A percentile compares a stretch with the other conserved stretches of the same genome.
Evolutionary conservation across 768 basidiomycete genomes (phyloP).

Genomic region (Phallus indusiatus): DNA sequence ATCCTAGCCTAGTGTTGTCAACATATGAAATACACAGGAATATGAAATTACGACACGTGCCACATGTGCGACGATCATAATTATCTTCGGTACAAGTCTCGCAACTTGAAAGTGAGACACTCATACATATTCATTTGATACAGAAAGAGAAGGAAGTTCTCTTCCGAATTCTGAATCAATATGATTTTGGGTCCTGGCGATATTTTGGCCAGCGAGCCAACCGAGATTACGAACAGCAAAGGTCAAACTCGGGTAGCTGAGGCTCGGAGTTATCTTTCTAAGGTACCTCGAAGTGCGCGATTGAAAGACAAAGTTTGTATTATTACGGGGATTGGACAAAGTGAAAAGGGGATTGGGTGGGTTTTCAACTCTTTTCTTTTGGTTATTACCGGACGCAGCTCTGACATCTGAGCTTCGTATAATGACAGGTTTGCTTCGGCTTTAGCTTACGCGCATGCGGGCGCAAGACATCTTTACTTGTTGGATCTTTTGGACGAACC

Average conservation of each 20-base stretch:
- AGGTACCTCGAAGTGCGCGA: conserved; percentile 40
- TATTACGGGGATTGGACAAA: conserved; percentile 77
- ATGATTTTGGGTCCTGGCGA: not conserved
- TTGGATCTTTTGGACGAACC: conserved; percentile 61
- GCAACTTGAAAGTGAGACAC: no score
- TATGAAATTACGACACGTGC: no score
- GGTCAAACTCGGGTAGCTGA: conserved; percentile 44
- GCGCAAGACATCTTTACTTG: conserved; percentile 69
- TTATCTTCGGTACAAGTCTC: no score
- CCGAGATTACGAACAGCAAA: not conserved
- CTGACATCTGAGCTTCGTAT: no score
- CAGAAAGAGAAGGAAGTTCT: no score
- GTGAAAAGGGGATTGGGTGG: conserved; percentile 83
- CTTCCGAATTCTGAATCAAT: not conserved
- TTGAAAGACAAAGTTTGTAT: conserved; percentile 76
- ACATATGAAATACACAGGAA: no score
- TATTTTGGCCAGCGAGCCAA: not conserved
- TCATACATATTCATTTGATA: no score
- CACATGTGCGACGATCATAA: no score
- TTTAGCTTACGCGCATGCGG: conserved; percentile 72
- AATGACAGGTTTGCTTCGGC: conserved; percentile 57
- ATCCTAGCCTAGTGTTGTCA: no score
- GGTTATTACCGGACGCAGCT: no score
- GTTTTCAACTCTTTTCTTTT: conserved; percentile 16
- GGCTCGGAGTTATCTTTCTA: conserved; percentile 58